Conservation (phyloP, 192 early-diverging fungal genomes). For the Spizellomyces sp. region DNA sequence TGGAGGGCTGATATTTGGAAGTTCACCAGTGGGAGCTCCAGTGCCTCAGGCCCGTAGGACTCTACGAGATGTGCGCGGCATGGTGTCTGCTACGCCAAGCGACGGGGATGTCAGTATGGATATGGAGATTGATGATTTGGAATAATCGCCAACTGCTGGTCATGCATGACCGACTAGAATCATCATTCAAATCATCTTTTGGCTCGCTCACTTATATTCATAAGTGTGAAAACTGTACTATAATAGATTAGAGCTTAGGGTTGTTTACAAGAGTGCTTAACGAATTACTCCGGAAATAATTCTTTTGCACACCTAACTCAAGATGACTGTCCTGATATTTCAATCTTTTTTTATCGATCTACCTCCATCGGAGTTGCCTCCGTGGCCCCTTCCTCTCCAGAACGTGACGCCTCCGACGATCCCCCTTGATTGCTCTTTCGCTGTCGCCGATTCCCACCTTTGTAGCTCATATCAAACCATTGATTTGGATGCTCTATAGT, state of each 20-base stretch:
- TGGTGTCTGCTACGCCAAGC: slow-evolving; percentile 10
- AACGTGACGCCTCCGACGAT: too few relatives aligned
- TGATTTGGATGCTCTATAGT: slow-evolving; percentile 94
- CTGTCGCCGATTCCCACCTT: not conserved
- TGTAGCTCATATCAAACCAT: slow-evolving; percentile 75
- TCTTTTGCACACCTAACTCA: too few relatives aligned
- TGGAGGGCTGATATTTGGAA: too few relatives aligned
- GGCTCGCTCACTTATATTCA: too few relatives aligned
- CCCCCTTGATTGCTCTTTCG: not conserved
- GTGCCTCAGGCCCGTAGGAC: not conserved
- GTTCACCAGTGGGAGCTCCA: too few relatives aligned
- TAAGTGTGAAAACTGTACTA: too few relatives aligned
- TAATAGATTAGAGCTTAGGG: too few relatives aligned
- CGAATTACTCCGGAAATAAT: too few relatives aligned
- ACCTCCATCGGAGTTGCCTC: not conserved
- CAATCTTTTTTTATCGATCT: not conserved
- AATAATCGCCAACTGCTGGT: slow-evolving; percentile 3
- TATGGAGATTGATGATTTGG: slow-evolving; percentile 22
- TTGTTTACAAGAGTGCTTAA: too few relatives aligned
- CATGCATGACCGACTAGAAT: not conserved
- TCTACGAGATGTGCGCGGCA: not conserved
- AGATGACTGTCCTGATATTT: too few relatives aligned
- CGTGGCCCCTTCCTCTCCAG: not conserved
- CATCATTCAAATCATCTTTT: not conserved
- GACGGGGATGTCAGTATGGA: slow-evolving; percentile 23